Conservation (phyloP, 2,329 filamentous ascomycete genomes). For the Aureobasidium melanogenum region DNA sequence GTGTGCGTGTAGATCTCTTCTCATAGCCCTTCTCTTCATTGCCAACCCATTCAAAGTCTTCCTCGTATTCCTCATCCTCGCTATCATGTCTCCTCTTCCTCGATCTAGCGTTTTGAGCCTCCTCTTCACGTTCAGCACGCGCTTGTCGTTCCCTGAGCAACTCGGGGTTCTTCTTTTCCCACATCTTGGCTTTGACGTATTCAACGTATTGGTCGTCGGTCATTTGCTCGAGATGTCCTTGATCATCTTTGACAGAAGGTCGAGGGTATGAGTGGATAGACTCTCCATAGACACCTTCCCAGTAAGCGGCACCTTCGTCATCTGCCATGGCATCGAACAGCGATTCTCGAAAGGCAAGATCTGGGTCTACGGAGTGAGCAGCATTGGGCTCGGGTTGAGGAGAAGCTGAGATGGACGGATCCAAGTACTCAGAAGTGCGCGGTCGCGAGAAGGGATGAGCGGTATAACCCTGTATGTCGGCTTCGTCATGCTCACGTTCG, state of each 20-base stretch:
- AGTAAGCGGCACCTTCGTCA: slow-evolving; percentile 90
- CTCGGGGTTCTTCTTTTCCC: slow-evolving; percentile 85
- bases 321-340: slow-evolving; percentile 96
- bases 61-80: slow-evolving; percentile 27
- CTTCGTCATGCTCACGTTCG: neutral
- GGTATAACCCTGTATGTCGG: slow-evolving; percentile 9
- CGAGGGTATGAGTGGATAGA: slow-evolving; percentile 82
- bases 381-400: neutral
- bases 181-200: slow-evolving; percentile 84
- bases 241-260: slow-evolving; percentile 43
- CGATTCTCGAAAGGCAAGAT: slow-evolving; percentile 79
- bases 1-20: slow-evolving; percentile 41
- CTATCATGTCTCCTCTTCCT: slow-evolving; percentile 26
- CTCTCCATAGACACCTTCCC: slow-evolving; percentile 94
- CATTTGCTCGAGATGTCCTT: slow-evolving; percentile 68
- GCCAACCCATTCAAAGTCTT: slow-evolving; percentile 20
- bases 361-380: slow-evolving; percentile 46
- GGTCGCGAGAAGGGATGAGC: slow-evolving; percentile 13
- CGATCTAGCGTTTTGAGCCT: slow-evolving; percentile 27
- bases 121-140: slow-evolving; percentile 46
- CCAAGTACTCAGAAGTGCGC: neutral
- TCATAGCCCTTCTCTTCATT: slow-evolving; percentile 49
- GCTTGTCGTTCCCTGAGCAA: slow-evolving; percentile 66
- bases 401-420: slow-evolving; percentile 9
- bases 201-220: slow-evolving; percentile 84